phyloP scores from a whole-genome alignment of 2,329 filamentous ascomycete genomes.

The Neobulgaria alba region DNA sequence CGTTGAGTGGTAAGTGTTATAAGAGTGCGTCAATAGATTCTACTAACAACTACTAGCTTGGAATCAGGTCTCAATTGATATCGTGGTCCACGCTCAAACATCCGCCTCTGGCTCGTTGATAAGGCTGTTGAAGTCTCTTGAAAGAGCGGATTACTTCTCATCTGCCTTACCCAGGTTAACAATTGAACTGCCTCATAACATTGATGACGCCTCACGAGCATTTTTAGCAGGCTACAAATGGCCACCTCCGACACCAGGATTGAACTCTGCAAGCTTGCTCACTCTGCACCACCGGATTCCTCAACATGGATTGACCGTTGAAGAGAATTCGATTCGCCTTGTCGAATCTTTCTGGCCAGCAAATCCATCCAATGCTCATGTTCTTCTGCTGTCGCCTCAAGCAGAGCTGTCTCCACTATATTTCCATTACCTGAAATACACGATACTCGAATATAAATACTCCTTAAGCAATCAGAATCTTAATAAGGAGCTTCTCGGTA shows the following conservation, averaged over 20 bases:
- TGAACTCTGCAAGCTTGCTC: constrained; percentile 43
- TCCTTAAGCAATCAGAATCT: constrained; percentile 43
- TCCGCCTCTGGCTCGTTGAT: constrained; percentile 66
- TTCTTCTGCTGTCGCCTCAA: constrained; percentile 78
- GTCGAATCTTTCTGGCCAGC: constrained; percentile 83
- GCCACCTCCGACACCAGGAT: constrained; percentile 41
- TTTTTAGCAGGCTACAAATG: constrained; percentile 60
- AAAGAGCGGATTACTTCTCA: constrained; percentile 65
- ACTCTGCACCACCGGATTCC: constrained; percentile 68
- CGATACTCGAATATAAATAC: constrained; percentile 68
- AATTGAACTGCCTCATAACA: constrained; percentile 67
- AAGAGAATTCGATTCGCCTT: constrained; percentile 66
- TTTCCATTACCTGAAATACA: constrained; percentile 78
- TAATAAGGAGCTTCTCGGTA: constrained; percentile 57
- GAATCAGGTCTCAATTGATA: constrained; percentile 71
- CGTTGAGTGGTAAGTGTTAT: constrained; percentile 49
- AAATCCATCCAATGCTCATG: constrained; percentile 55
- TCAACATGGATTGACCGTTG: constrained; percentile 47
- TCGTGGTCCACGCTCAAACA: constrained; percentile 69
- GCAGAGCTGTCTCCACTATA: constrained; percentile 72
- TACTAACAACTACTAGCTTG: constrained; percentile 47
- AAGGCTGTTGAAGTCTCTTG: constrained; percentile 68
- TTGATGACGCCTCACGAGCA: constrained; percentile 55
- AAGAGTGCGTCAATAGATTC: background rate
- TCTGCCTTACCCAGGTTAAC: constrained; percentile 65